Base-by-base conservation (phyloP, 1,284 basidiomycete genomes). In the Polyporus tsugae region DNA sequence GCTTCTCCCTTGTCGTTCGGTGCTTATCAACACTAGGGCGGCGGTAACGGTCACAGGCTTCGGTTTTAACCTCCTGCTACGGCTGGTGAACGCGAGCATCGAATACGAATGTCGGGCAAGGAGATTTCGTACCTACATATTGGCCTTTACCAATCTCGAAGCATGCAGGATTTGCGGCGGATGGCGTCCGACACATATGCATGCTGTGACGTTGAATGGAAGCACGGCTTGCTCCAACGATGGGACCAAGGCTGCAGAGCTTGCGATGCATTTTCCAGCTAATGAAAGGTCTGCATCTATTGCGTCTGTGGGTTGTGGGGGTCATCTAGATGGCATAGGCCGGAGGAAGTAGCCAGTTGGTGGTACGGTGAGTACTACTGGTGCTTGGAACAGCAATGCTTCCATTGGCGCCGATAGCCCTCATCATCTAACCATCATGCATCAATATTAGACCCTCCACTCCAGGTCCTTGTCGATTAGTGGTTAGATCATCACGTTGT, bases 401-500 rank as follows among this genome's bases (percentile, higher is more conserved):
- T n/a, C n/a, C n/a, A n/a, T n/a, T n/a, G n/a, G n/a, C n/a, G n/a
- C n/a, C n/a, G n/a, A n/a, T n/a, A n/a, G n/a, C n/a, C n/a, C n/a
- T n/a, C n/a, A n/a, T n/a, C n/a, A n/a, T n/a, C n/a, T n/a, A n/a
- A n/a, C n/a, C n/a, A n/a, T n/a, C n/a, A n/a, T n/a, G n/a, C n/a
- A n/a, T n/a, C n/a, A n/a, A n/a, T n/a, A n/a, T n/a, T n/a, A 7
- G 33, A 17, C 1, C 13, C 2, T 9, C 17, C 17, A 17, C 4
- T 57, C 17, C 35, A 41, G 67, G 67, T 68, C 67, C 67, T 64
- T 68, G 67, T 65, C 67, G 67, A 68, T 68, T 68, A 68, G 67
- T 68, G 67, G 67, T 68, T 63, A 68, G 67, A 68, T 68, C 67
- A 63, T 68, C 67, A 68, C 63, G 63, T 68, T 65, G 67, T 65